Evolutionary conservation across 352 stramenopile genomes (phyloP).

Genomic region (Pythium coloratum): DNA sequence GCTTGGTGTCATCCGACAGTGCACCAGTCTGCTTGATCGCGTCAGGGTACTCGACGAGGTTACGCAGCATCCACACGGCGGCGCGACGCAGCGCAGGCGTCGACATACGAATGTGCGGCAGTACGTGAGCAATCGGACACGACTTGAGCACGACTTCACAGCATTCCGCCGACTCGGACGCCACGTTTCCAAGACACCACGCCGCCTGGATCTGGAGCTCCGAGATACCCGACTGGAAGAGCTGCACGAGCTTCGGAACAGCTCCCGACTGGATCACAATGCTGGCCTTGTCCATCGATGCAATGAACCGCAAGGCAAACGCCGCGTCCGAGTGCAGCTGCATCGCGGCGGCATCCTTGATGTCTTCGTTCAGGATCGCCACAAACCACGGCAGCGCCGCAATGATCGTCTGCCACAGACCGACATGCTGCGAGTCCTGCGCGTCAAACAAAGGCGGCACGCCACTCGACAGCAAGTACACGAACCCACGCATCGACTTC

Average conservation of each 20-base stretch:
- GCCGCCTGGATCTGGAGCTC: slow-evolving; percentile 87
- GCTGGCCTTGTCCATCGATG: slow-evolving; percentile 85
- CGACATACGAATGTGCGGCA: slow-evolving; percentile 85
- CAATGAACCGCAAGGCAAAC: slow-evolving; percentile 86
- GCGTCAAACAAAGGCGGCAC: slow-evolving; percentile 85
- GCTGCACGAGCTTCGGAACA: slow-evolving; percentile 74
- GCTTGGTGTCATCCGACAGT: slow-evolving; percentile 53
- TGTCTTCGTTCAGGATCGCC: slow-evolving; percentile 68
- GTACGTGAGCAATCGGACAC: slow-evolving; percentile 65
- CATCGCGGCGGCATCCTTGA: slow-evolving; percentile 58
- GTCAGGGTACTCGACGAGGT: slow-evolving; percentile 82
- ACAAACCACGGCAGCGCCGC: slow-evolving; percentile 82
- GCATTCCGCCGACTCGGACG: slow-evolving; percentile 67
- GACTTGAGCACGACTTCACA: slow-evolving; percentile 74
- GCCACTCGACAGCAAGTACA: slow-evolving; percentile 84
- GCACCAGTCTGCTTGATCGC: slow-evolving; percentile 56
- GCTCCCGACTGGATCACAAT: slow-evolving; percentile 72
- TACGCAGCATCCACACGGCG: slow-evolving; percentile 81
- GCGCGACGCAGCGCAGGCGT: slow-evolving; percentile 74
- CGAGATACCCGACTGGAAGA: slow-evolving; percentile 86
- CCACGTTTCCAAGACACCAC: slow-evolving; percentile 87
- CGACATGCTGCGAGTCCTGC: slow-evolving; percentile 78
- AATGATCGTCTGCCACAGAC: slow-evolving; percentile 80
- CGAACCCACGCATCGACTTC: slow-evolving; percentile 86
- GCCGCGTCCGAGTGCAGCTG: slow-evolving; percentile 85